Evolutionary conservation across 495 filamentous ascomycete species (phyloP), one percentile per base, ranked within the genome.

Genomic region (Neurospora sp.): DNA sequence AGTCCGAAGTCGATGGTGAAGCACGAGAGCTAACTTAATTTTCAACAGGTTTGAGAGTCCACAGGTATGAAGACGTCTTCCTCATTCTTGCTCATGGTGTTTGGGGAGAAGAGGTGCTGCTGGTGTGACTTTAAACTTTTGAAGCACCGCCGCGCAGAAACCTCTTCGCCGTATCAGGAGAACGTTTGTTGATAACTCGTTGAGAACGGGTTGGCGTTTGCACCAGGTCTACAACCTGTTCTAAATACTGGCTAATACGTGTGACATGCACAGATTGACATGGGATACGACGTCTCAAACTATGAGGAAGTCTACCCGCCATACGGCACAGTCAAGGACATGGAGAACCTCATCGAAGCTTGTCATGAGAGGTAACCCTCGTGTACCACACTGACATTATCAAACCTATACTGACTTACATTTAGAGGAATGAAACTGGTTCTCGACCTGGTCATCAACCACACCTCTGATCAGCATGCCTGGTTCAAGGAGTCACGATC

Each of bases 391-490:
- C n/a, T 66, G 23, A 9, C 39, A 12, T 35, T 2, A 35, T 27
- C 2, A 18, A 16, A 5, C 9, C n/a, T 31, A 46, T 12, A 18
- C 70, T 75, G 23, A 74, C 44, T 81, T 84, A 89, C 72, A 72
- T 2, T 80, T 11, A 83, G 90, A 12, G 90, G 85, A 4, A 92
- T 94, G 90, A 91, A 88, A 77, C 78, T 93, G 38, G 84, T 93
- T 16, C 87, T 94, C 79, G 92, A 94, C 78, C 80, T 93, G 31
- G 92, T 94, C 0, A 87, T 93, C 44, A 94, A 94, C 76, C 92
- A 94, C 79, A 93, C 91, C n/a, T 90, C 87, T n/a, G 88, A 92
- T 73, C 86, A 93, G 82, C 91, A 93, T 76, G 85, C 86, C 39
- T 94, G 92, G 92, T 94, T 94, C 81, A 83, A 88, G 75, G 86